Evolutionary conservation across 2,329 filamentous ascomycete genomes (phyloP), one percentile per base, ranked within the genome.

Genomic region (Apiospora marii): DNA sequence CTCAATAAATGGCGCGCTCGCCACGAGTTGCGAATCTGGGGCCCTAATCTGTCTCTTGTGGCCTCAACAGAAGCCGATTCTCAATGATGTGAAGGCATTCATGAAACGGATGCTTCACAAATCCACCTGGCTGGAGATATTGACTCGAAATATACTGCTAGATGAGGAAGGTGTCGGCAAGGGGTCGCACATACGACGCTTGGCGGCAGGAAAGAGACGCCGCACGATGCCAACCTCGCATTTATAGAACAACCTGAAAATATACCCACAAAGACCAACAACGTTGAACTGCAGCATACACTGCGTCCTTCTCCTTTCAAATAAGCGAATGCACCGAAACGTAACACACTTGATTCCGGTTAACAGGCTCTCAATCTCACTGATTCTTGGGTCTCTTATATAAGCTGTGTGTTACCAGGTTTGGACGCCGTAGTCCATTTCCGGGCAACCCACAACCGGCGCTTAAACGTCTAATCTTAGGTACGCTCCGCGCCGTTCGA

Each of bases 1-100:
- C 78, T 70, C 86, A 87, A 74, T 83, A 80, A 72, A 12, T 34
- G n/a, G 19, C 34, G 34, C 34, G 10, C 19, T 41, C 34, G 14
- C 3, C 34, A 24, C 10, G 19, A n/a, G 34, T 14, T 41, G 8
- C 10, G 30, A 41, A 34, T 19, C n/a, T 22, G 16, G 34, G 12
- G 10, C 4, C 22, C 14, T 27, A 10, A 30, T 14, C 51, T 61
- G 16, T 30, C 24, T 37, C 7, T 30, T 64, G 19, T 41, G 34
- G 8, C 2, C 58, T 4, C 1, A 19, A n/a, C 19, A 41, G 34
- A 24, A 41, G n/a, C 19, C 2, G 8, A 37, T 22, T 8, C 10
- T 12, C 16, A n/a, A 4, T 12, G 7, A 30, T 37, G 16, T 10
- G 16, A 19, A 61, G 4, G 27, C n/a, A 8, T 37, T 61, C 30